These are phyloP conservation scores for Talaromyces sp. DNA, from an alignment of 2,329 filamentous ascomycete genomes.

Conservation along the genomic window DNA sequence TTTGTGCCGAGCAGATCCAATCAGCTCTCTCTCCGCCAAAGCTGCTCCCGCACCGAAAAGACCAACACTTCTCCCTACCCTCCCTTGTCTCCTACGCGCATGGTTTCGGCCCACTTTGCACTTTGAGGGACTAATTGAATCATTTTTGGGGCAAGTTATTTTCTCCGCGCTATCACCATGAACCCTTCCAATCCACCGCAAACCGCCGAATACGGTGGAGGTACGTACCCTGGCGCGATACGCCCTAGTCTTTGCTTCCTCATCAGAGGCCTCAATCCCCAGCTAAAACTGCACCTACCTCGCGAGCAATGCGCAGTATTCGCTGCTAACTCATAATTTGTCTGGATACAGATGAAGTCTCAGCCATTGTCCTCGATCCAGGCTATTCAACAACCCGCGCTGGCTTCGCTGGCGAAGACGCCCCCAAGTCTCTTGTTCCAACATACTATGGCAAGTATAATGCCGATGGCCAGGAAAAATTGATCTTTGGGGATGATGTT, in stretches of 20 bases:
- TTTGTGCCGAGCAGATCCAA: constrained; percentile 12
- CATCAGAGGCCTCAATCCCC: constrained; percentile 4
- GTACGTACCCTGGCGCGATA: constrained; percentile 36
- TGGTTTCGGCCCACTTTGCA: constrained; percentile 15
- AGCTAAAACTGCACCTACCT: not conserved
- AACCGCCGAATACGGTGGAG: constrained; percentile 53
- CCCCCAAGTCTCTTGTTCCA: constrained; percentile 88
- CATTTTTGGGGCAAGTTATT: not conserved
- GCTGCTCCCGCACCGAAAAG: constrained; percentile 27
- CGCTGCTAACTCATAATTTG: constrained; percentile 2
- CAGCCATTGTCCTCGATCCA: constrained; percentile 92
- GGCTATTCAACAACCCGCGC: constrained; percentile 90
- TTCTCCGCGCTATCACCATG: constrained; percentile 32
- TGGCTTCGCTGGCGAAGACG: constrained; percentile 96
- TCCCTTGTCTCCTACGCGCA: constrained; percentile 11
- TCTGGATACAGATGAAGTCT: constrained; percentile 77
- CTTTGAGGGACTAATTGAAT: not conserved
- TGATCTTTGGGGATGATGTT: constrained; percentile 86
- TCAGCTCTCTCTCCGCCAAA: constrained; percentile 16
- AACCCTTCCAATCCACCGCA: constrained; percentile 49
- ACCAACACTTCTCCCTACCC: constrained; percentile 19
- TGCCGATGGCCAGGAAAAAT: constrained; percentile 56
- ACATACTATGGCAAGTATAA: constrained; percentile 77
- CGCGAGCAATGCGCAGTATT: not conserved
- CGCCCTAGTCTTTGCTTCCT: constrained; percentile 4